These are phyloP conservation scores for Pichia californica DNA, from an alignment of 805 yeast species.

Conservation along the genomic window DNA sequence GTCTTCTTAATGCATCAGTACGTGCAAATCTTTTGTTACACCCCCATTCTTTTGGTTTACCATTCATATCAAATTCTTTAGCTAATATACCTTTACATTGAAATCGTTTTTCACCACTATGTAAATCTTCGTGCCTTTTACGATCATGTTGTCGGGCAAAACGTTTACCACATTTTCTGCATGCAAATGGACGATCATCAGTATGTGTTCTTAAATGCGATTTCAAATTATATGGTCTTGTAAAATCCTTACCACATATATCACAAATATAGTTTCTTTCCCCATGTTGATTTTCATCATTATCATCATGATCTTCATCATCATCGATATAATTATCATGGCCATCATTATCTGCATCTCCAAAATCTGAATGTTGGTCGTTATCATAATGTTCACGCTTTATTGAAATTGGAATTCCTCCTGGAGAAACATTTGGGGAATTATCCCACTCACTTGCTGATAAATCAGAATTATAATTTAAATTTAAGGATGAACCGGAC, in stretches of 20 bases:
- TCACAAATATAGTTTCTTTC: slow-evolving; percentile 69
- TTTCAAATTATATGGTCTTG: slow-evolving; percentile 87
- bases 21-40: slow-evolving; percentile 76
- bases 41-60: slow-evolving; percentile 46
- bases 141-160: slow-evolving; percentile 77
- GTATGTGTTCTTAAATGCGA: slow-evolving; percentile 90
- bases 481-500: slow-evolving; percentile 1
- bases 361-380: slow-evolving; percentile 19
- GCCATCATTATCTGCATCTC: too few species aligned
- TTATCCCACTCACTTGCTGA: not conserved
- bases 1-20: slow-evolving; percentile 73
- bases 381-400: not conserved
- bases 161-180: slow-evolving; percentile 71
- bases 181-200: slow-evolving; percentile 70
- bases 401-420: not conserved
- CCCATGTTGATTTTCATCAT: slow-evolving; percentile 52
- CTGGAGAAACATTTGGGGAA: not conserved
- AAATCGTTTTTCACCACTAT: slow-evolving; percentile 67
- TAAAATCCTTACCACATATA: slow-evolving; percentile 78
- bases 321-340: slow-evolving; percentile 1
- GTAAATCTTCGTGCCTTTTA: slow-evolving; percentile 70
- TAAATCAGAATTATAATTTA: slow-evolving; percentile 7
- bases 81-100: slow-evolving; percentile 58
- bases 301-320: slow-evolving; percentile 18
- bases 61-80: slow-evolving; percentile 35